These are phyloP conservation scores for Remersonia thermophila DNA, from an alignment of 2,329 filamentous ascomycete species.

Conservation along the genomic window DNA sequence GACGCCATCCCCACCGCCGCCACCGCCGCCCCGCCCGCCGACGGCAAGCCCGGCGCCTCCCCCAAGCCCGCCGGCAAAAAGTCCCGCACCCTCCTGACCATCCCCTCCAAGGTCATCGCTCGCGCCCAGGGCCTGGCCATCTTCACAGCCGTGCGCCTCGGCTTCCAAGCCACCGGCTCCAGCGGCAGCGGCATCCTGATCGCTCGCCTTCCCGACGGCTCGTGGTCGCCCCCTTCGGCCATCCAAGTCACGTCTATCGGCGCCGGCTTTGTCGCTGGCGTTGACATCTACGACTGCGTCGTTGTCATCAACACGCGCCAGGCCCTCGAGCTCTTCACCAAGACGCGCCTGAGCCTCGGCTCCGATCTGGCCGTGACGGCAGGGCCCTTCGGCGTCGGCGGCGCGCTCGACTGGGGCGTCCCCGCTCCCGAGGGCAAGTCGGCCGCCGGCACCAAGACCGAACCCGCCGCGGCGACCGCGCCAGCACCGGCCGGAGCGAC, in stretches of 20 bases:
- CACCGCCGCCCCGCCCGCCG: constrained; percentile 6
- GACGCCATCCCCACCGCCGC: constrained; percentile 20
- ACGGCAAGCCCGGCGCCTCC: constrained; percentile 16
- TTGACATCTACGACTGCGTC: constrained; percentile 84
- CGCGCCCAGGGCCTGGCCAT: constrained; percentile 58
- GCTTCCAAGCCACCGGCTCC: constrained; percentile 53
- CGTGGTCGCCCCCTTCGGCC: constrained; percentile 70
- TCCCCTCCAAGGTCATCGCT: constrained; percentile 47
- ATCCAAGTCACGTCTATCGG: constrained; percentile 73
- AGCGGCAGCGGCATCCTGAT: constrained; percentile 55
- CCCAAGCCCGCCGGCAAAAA: constrained; percentile 25
- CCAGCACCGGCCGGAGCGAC: constrained; percentile 12
- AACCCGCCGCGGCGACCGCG: constrained; percentile 8
- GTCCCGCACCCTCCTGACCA: constrained; percentile 38
- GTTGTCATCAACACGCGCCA: constrained; percentile 71
- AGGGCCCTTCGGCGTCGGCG: constrained; percentile 57
- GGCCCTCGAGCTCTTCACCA: constrained; percentile 66
- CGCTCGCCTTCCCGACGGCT: constrained; percentile 48
- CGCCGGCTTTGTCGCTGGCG: constrained; percentile 66
- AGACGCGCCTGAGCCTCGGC: constrained; percentile 62
- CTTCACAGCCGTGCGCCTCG: constrained; percentile 58
- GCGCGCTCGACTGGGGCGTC: constrained; percentile 49
- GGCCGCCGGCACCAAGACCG: constrained; percentile 6
- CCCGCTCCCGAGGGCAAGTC: constrained; percentile 13
- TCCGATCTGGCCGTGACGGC: constrained; percentile 68